Percentiles rank a stretch among this genome's conserved stretches.
Conservation (phyloP, 129 eudicot genomes). For the Arctium lappa region DNA sequence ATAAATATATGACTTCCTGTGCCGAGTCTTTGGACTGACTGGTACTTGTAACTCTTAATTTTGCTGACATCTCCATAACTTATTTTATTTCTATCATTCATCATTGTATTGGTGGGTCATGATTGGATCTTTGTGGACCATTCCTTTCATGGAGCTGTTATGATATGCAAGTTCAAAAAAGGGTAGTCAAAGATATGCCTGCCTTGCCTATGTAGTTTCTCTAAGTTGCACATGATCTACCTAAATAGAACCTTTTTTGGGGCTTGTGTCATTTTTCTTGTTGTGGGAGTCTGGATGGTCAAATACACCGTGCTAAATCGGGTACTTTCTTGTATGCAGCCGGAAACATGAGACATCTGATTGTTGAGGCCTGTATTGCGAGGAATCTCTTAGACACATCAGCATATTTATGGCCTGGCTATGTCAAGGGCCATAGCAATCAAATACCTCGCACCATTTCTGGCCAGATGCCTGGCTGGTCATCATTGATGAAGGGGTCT, state of each 20-base stretch:
- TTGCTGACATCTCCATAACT: not conserved
- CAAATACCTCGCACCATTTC: conserved; percentile 76
- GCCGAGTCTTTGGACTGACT: not conserved
- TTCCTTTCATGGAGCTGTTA: not conserved
- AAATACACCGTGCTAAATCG: not conserved
- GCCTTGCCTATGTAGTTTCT: not conserved
- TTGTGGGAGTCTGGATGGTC: not conserved
- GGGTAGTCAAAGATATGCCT: not conserved
- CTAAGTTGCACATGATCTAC: not conserved
- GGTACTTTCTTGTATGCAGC: conserved; percentile 45
- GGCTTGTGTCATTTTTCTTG: not conserved
- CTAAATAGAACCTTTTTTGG: not conserved
- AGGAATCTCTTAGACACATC: conserved; percentile 85
- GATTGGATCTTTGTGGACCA: not conserved
- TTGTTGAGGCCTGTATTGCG: conserved; percentile 33
- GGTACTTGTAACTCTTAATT: too few species aligned
- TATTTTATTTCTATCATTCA: not conserved
- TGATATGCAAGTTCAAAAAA: not conserved
- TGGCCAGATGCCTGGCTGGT: conserved; percentile 85
- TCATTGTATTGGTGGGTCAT: not conserved
- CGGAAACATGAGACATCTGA: conserved; percentile 80
- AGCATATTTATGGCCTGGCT: conserved; percentile 91
- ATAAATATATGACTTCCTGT: not conserved
- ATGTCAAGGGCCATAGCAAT: conserved; percentile 73
- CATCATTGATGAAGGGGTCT: conserved; percentile 84